Evolutionary conservation across 176 grass and related monocot species (phyloP), one percentile per base, ranked within the genome.

Genomic region (Musa acuminata): DNA sequence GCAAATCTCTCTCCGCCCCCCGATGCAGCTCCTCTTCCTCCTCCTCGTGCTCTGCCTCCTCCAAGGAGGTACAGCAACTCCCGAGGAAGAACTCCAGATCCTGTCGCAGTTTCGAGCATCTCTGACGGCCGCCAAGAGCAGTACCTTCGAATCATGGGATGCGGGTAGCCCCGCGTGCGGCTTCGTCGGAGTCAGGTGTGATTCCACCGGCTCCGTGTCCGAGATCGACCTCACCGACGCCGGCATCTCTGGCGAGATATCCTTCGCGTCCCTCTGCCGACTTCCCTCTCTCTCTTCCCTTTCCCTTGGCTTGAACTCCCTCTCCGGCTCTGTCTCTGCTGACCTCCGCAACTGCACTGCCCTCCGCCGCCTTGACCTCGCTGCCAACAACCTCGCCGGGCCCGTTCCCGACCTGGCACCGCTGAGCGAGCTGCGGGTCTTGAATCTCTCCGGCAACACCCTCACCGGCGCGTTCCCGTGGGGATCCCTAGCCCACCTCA

Each of bases 391-490:
- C 8, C 11, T 77, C 75, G 13, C 60, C 49, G 75, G 75, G 13
- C 21, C n/a, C 2, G 60, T 77, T 1, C 75, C 59, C 20, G 75
- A 77, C 49, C 11, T 65, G 43, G 11, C 60, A 48, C 20, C 20
- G 20, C 60, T 77, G 29, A 14, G 26, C n/a, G 17, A 52, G 20
- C 75, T 77, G 20, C 3, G 11, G 49, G 43, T 77, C 11, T 26
- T 77, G 75, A 77, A 77, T 20, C 60, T 77, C n/a, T 77, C 75
- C 49, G 26, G n/a, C 49, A 77, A 77, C 75, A 13, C 43, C 59
- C 21, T 77, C 20, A 25, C 60, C 20, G 75, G 75, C 9, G 11
- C 49, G 48, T 77, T 77, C 60, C 75, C 75, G 6, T 77, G 60
- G 75, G n/a, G 24, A 20, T 77, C 75, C n/a, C 75, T 77, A n/a